These are phyloP conservation scores for Aspergillus saccharolyticus DNA, from an alignment of 495 filamentous ascomycete species.

Conservation along the genomic window DNA sequence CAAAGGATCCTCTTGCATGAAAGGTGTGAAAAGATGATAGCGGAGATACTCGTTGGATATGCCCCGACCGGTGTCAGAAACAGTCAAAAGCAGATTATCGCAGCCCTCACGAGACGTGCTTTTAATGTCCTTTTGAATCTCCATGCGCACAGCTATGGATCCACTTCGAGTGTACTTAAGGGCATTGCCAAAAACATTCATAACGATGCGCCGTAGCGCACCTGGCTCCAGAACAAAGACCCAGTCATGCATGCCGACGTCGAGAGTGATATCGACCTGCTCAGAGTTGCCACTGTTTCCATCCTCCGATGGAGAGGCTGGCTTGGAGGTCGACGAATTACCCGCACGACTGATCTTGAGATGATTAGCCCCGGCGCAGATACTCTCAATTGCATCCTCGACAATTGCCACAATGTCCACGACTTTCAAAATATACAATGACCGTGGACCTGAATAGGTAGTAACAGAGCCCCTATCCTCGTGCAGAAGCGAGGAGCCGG, in stretches of 20 bases:
- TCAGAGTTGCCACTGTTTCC: background rate
- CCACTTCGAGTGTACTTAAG: constrained; percentile 32
- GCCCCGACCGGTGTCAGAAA: constrained; percentile 38
- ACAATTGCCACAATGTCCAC: constrained; percentile 29
- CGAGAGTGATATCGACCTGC: constrained; percentile 28
- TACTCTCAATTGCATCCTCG: constrained; percentile 39
- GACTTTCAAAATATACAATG: constrained; percentile 20
- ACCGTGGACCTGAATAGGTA: background rate
- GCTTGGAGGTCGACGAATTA: background rate
- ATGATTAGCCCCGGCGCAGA: constrained; percentile 14
- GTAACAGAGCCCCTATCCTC: background rate
- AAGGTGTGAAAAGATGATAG: constrained; percentile 36
- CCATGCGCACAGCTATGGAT: constrained; percentile 26
- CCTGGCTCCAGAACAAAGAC: constrained; percentile 35
- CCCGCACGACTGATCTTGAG: background rate
- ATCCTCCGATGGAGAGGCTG: background rate
- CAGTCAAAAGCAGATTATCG: constrained; percentile 17
- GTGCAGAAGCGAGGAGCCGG: background rate
- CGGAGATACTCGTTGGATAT: constrained; percentile 40
- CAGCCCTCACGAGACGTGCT: background rate
- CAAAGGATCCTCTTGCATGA: constrained; percentile 42
- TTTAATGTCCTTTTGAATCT: constrained; percentile 2
- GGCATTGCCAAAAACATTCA: constrained; percentile 47
- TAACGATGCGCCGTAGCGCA: constrained; percentile 39
- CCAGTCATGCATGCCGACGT: constrained; percentile 30